These are phyloP conservation scores for Phaeosphaeria sp. DNA, from an alignment of 2,329 filamentous ascomycete species.

Conservation along the genomic window DNA sequence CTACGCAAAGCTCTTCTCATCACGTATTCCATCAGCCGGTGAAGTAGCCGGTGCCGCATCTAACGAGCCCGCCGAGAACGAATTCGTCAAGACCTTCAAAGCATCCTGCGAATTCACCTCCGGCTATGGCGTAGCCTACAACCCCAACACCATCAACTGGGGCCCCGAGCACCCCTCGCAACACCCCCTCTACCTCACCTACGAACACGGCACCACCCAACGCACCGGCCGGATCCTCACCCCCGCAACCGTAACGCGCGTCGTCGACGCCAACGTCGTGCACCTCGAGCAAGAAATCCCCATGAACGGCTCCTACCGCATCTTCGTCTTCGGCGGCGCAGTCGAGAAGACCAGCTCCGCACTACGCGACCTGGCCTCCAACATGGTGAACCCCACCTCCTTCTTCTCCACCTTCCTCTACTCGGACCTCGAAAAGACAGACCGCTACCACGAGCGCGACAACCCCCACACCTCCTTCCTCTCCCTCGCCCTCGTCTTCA, in stretches of 20 bases:
- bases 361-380: conserved; percentile 71
- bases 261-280: conserved; percentile 87
- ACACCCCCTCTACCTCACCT: conserved; percentile 72
- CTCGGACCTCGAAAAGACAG: conserved; percentile 60
- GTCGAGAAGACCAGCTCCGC: conserved; percentile 66
- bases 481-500: conserved; percentile 79
- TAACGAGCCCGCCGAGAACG: conserved; percentile 63
- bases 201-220: conserved; percentile 62
- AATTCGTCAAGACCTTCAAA: conserved; percentile 90
- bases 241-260: conserved; percentile 82
- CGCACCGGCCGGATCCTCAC: conserved; percentile 77
- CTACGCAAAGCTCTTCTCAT: conserved; percentile 89
- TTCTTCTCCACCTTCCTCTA: conserved; percentile 75
- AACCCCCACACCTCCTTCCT: conserved; percentile 87
- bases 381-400: conserved; percentile 69
- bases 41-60: conserved; percentile 71
- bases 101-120: conserved; percentile 90
- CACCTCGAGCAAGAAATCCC: conserved; percentile 91
- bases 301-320: conserved; percentile 83
- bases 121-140: conserved; percentile 88
- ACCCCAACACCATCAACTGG: conserved; percentile 85
- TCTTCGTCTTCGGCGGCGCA: conserved; percentile 84
- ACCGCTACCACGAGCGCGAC: conserved; percentile 75
- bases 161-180: conserved; percentile 73
- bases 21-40: conserved; percentile 73